phyloP scores from a whole-genome alignment of 495 filamentous ascomycete genomes.

The Penicillium chermesinum region DNA sequence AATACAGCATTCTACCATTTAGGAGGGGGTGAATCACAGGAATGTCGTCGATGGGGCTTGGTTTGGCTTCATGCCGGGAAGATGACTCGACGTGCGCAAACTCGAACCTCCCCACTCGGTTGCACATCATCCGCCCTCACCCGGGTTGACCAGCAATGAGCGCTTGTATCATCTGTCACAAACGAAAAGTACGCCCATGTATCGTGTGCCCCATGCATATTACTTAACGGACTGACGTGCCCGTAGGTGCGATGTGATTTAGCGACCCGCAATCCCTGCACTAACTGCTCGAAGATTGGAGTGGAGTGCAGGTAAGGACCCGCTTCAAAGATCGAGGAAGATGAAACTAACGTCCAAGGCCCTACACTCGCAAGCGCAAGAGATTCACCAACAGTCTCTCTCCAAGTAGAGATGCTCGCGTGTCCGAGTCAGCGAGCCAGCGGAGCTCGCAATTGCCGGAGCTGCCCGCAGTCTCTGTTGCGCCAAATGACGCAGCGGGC shows the following conservation, averaged over 20 bases:
- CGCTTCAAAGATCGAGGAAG: background rate
- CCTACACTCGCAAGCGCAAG: slow-evolving; percentile 28
- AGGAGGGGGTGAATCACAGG: too few relatives aligned
- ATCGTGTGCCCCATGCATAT: too few relatives aligned
- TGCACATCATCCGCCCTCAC: too few relatives aligned
- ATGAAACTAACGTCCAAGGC: slow-evolving; percentile 13
- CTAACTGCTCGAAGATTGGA: slow-evolving; percentile 25
- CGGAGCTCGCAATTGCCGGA: slow-evolving; percentile 21
- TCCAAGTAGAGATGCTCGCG: slow-evolving; percentile 12
- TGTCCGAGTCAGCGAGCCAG: slow-evolving; percentile 16
- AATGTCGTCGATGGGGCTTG: too few relatives aligned
- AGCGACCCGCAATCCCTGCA: slow-evolving; percentile 27
- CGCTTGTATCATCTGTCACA: slow-evolving; percentile 29
- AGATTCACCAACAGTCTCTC: slow-evolving; percentile 28
- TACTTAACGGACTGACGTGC: slow-evolving; percentile 2
- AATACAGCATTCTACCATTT: too few relatives aligned
- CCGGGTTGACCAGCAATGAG: too few relatives aligned
- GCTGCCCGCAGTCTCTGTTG: slow-evolving; percentile 7
- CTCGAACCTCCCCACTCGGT: too few relatives aligned
- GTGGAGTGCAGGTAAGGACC: slow-evolving; percentile 24
- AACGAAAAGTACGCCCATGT: slow-evolving; percentile 27
- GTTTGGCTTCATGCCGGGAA: too few relatives aligned
- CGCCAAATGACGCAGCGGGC: background rate
- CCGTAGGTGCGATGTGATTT: slow-evolving; percentile 26
- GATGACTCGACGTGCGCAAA: too few relatives aligned